Evolutionary conservation across 2,329 filamentous ascomycete species (phyloP), one percentile per base, ranked within the genome.

Genomic region (Ceratocystis variospora): DNA sequence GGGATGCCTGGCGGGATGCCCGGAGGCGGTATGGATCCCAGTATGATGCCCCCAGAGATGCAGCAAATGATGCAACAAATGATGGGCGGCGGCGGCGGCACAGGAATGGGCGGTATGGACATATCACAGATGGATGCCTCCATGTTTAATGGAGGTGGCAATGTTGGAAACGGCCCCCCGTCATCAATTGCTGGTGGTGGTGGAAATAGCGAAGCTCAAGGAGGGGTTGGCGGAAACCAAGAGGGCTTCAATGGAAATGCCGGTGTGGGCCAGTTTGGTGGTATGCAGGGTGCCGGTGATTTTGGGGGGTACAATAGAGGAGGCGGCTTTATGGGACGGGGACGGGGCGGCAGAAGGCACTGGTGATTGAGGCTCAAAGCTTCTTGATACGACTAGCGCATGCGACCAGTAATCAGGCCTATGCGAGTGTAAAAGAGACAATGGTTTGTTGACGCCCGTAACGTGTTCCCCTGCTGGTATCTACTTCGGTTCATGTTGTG

Each of bases 1-100:
- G 77, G 74, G 1, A 80, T 81, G 78, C 73, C 75, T 0, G 76
- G 48, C 25, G 64, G 67, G n/a, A 65, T 67, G 67, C 71, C 71
- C 10, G 75, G 72, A 25, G 77, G 74, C 0, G 76, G 76, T 2
- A 83, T 85, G 81, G 83, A 86, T 28, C 82, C 81, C n/a, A 66
- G 45, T 25, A 68, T 68, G 67, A 83, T 86, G 74, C 76, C 83
- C 2, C 80, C 83, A 0, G 84, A 87, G 72, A 86, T 87, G 82
- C 84, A 87, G 72, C 78, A 79, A 59, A 85, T 87, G 81, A 84
- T 87, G 82, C 84, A 87, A 73, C 83, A 87, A 73, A 86, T 87
- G 83, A 86, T 87, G 81, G 79, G 81, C 2, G 55, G 63, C 17
- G 66, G 66, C 37, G 57, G 44, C 44, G 66, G 62, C n/a, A 41